These are phyloP conservation scores for Silene conica DNA, from an alignment of 148 eudicot species.

Conservation along the genomic window DNA sequence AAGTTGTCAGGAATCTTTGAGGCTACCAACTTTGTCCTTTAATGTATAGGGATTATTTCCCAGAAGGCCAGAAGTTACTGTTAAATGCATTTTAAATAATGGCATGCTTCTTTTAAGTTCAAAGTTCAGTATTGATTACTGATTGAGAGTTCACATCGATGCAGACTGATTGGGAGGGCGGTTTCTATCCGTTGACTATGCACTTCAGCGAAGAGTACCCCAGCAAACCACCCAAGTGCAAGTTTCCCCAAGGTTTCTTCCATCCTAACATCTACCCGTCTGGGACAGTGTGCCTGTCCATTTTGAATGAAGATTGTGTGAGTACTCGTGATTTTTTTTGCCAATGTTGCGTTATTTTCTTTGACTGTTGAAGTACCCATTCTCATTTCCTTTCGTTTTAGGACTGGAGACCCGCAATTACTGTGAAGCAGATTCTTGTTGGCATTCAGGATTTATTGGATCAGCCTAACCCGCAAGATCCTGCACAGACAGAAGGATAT, in stretches of 20 bases:
- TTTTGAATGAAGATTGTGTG: conserved; percentile 51
- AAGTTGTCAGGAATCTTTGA: no score
- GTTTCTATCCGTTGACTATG: conserved; percentile 42
- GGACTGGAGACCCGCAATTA: conserved; percentile 65
- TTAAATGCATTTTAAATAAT: neutral
- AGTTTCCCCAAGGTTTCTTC: conserved; percentile 52
- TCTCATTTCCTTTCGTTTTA: conserved; percentile 4
- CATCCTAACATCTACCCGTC: conserved; percentile 62
- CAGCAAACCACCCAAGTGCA: conserved; percentile 62
- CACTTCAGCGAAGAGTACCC: conserved; percentile 56
- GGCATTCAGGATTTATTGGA: conserved; percentile 58
- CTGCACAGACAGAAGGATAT: conserved; percentile 74
- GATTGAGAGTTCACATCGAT: conserved; percentile 1
- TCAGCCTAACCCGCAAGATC: conserved; percentile 48
- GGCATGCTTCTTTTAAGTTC: neutral
- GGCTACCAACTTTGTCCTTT: no score
- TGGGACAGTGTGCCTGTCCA: conserved; percentile 53
- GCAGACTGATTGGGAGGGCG: conserved; percentile 64
- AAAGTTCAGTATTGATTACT: neutral
- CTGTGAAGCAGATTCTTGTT: conserved; percentile 54
- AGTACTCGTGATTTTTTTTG: conserved; percentile 17
- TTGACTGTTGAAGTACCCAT: neutral
- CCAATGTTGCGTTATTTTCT: neutral
- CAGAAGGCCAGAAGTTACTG: neutral
- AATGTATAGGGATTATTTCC: no score